Conservation (phyloP, 768 basidiomycete species). For the Mycena galericulata region DNA sequence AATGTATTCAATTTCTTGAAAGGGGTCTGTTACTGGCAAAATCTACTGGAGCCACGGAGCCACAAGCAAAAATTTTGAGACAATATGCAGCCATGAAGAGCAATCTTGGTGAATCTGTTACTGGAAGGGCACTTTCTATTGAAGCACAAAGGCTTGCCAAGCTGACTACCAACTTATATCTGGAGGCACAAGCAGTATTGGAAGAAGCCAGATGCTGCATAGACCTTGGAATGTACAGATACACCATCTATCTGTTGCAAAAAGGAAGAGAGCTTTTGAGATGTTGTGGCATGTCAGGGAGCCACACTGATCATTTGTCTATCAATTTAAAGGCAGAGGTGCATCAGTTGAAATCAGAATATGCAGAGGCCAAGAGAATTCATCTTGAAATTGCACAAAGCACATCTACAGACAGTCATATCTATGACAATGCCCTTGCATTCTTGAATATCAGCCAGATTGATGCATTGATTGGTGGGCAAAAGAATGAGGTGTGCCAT, state of each 20-base stretch:
- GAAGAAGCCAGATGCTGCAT: background rate
- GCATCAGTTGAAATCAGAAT: background rate
- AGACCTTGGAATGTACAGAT: background rate
- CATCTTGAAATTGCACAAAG: background rate
- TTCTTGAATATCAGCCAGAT: background rate
- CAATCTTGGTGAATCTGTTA: background rate
- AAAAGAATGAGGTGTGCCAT: background rate
- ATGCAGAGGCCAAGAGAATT: background rate
- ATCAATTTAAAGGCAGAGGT: background rate
- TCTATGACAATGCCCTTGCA: background rate
- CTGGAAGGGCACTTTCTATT: background rate
- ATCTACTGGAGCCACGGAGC: background rate
- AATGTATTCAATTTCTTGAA: background rate
- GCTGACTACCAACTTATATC: background rate
- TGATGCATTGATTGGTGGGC: background rate
- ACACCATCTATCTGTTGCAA: background rate
- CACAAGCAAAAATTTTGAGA: background rate
- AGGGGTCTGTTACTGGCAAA: background rate
- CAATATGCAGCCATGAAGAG: background rate
- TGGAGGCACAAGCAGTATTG: background rate
- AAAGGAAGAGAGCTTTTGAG: constrained; percentile 4
- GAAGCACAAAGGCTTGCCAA: background rate
- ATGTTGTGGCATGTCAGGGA: background rate
- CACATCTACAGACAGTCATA: background rate
- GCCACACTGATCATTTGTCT: background rate